These are phyloP conservation scores for Termitomyces sp. DNA, from an alignment of 768 basidiomycete genomes.

Conservation along the genomic window DNA sequence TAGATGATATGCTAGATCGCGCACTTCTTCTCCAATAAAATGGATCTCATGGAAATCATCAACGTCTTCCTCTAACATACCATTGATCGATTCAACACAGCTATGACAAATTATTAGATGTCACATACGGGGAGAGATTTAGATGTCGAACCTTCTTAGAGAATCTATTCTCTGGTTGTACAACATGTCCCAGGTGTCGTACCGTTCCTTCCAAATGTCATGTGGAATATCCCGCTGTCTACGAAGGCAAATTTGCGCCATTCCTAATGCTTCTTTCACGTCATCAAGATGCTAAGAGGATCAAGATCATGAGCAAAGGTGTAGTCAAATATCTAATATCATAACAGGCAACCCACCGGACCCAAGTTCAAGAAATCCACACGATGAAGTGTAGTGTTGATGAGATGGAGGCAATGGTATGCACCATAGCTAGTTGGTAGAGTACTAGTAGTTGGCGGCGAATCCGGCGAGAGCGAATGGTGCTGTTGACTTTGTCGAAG, in stretches of 20 bases:
- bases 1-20: not conserved
- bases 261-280: not conserved
- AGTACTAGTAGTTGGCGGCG: too few relatives aligned
- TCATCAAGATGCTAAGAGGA: not conserved
- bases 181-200: not conserved
- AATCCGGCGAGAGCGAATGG: not conserved
- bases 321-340: not conserved
- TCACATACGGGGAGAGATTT: not conserved
- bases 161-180: not conserved
- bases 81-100: not conserved
- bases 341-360: not conserved
- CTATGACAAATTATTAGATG: not conserved
- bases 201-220: slow-evolving; percentile 2
- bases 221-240: not conserved
- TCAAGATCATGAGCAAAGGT: not conserved
- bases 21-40: not conserved
- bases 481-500: not conserved
- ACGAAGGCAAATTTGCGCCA: slow-evolving; percentile 2
- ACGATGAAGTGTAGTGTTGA: not conserved
- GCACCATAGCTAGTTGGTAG: not conserved
- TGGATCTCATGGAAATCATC: slow-evolving; percentile 1
- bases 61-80: not conserved
- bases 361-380: not conserved
- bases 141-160: not conserved
- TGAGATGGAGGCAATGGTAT: not conserved